Base-by-base conservation (phyloP, 345 rosid genomes). In the Capsella bursapastoris region DNA sequence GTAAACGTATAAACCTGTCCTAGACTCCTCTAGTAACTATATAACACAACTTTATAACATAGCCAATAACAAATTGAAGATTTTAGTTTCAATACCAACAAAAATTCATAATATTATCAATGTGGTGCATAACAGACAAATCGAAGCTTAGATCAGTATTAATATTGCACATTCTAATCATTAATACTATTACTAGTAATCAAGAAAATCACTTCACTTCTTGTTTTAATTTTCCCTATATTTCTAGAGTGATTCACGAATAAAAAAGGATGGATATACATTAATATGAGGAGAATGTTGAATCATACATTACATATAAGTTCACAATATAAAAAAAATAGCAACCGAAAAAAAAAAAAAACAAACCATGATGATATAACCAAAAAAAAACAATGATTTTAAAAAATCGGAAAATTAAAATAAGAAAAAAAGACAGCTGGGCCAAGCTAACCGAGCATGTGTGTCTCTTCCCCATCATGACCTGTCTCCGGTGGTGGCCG, bases 361-460 rank as follows among this genome's bases (percentile, higher is more conserved):
- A 18, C 18, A 18, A 18, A 18, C 18, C 18, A 56, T 47, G 18
- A 65, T 15, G 31, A 72, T 3, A 18, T 48, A 8, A 9, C 22
- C 18, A 18, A 22, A 9, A 8, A 51, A 14, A 58, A 44, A 3
- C 14, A 27, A 12, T 3, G 0, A 7, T 48, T 32, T 18, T 0
- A 52, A 66, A 38, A n/a, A 59, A 49, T 37, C 5, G 0, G 38
- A 22, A 27, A 45, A 45, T 7, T 2, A 37, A 57, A 75, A 34
- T 15, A 45, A 45, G 3, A 1, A 16, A 57, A 76, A 43, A 25
- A 45, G 52, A 55, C 59, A 70, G 65, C 57, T 76, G 59, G 59
- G 62, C 59, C 64, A 70, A 55, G 72, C 75, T 70, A 76, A 47
- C 51, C 45, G 32, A 62, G 62, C 75, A 69, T 76, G 37, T 63